phyloP scores from a whole-genome alignment of 2,329 filamentous ascomycete genomes.

The Trichoderma polysporum region DNA sequence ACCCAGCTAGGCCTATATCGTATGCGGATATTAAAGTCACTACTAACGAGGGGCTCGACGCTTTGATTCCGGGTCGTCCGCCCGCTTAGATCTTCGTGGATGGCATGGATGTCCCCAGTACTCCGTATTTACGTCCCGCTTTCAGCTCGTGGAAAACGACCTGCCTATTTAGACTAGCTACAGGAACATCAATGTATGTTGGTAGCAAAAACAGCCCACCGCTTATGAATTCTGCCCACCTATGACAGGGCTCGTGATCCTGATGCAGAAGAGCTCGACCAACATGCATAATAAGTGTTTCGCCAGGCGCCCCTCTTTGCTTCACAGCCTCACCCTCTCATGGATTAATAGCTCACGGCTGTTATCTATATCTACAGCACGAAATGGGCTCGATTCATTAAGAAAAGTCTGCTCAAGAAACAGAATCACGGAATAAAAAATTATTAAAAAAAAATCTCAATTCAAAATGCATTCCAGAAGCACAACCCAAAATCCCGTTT shows the following conservation, averaged over 20 bases:
- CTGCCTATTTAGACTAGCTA: neutral
- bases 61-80: no score
- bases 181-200: neutral
- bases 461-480: neutral
- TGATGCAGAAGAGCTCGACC: neutral
- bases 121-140: neutral
- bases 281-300: conserved; percentile 12
- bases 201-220: conserved; percentile 3
- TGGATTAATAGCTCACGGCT: neutral
- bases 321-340: conserved; percentile 9
- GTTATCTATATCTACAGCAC: neutral
- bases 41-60: neutral
- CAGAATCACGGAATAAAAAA: neutral
- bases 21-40: neutral
- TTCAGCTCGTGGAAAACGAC: neutral
- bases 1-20: no score
- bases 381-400: neutral
- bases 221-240: neutral
- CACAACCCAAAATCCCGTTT: neutral
- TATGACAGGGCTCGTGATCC: neutral
- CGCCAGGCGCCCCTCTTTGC: neutral
- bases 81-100: no score
- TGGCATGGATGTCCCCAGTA: no score
- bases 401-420: neutral
- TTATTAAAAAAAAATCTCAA: neutral